Conservation (phyloP, 2,329 filamentous ascomycete genomes). For the Colletotrichum ledebouriae region DNA sequence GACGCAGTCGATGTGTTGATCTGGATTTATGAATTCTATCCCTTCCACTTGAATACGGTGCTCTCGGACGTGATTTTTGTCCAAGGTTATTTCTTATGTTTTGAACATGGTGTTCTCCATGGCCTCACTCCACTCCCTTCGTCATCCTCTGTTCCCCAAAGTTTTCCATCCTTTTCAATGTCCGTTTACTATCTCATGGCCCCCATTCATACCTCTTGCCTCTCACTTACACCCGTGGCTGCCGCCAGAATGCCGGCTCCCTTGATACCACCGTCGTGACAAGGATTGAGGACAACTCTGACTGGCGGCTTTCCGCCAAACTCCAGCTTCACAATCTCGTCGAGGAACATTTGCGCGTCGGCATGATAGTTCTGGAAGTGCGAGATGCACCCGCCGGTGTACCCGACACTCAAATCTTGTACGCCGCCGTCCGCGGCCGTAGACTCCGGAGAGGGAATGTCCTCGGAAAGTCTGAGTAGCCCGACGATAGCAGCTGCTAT, state of each 20-base stretch:
- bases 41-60: too few species aligned
- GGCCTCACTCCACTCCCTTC: too few species aligned
- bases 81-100: too few species aligned
- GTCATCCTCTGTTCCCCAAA: too few species aligned
- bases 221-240: constrained; percentile 53
- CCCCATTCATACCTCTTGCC: constrained; percentile 27
- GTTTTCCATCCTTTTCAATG: too few species aligned
- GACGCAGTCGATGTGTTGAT: background rate
- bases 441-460: constrained; percentile 61
- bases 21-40: background rate
- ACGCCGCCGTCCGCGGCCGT: constrained; percentile 30
- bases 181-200: too few species aligned
- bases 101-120: too few species aligned
- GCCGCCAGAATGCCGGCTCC: constrained; percentile 72
- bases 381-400: constrained; percentile 85
- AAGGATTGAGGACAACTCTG: constrained; percentile 65
- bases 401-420: constrained; percentile 78
- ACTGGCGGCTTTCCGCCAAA: constrained; percentile 53
- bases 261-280: constrained; percentile 72
- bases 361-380: constrained; percentile 80
- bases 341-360: constrained; percentile 78
- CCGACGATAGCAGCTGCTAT: constrained; percentile 80
- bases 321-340: constrained; percentile 62
- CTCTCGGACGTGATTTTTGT: too few species aligned
- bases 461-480: constrained; percentile 76